Evolutionary conservation across 140 eudicot genomes (phyloP), one percentile per base, ranked within the genome.

Genomic region (Cichorium intybus): DNA sequence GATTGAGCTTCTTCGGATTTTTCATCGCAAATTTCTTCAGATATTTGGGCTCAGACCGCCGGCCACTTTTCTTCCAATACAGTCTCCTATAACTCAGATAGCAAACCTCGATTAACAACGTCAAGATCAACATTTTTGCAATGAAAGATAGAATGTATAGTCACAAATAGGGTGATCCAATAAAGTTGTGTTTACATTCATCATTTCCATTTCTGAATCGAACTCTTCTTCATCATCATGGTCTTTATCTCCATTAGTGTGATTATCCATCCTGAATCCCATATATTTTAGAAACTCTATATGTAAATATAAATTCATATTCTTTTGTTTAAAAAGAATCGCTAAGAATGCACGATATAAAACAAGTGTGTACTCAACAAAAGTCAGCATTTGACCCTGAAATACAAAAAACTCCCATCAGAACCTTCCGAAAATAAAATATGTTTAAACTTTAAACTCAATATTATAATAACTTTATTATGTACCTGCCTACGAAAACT

Each of bases 311-410:
- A n/a, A n/a, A n/a, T n/a, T n/a, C 98, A 69, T 92, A 88, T 21
- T 88, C 95, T 78, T 92, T 92, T n/a, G 85, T 92, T 92, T 72
- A 92, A 67, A 69, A 88, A 92, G 81, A 92, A 92, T 10, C 98
- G 86, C 75, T 65, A 92, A 81, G 73, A 92, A 78, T 21, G 96
- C 85, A 21, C 98, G 96, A 66, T 92, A 92, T 48, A 92, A 68
- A 53, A 85, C 79, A 70, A 92, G 73, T 4, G 85, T 26, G 71
- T 88, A 92, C 72, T 92, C 98, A 62, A 92, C 89, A 62, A 88
- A 76, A 77, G 98, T 92, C 75, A 92, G 71, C 87, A 92, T 81
- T 81, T 88, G 98, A 33, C 96, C 98, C 98, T 90, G 62, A 27
- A 81, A 64, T 46, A 33, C 17, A 49, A 49, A 29, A n/a, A 16